Conservation (phyloP, 2,329 filamentous ascomycete species). For the Diaporthe capsici region DNA sequence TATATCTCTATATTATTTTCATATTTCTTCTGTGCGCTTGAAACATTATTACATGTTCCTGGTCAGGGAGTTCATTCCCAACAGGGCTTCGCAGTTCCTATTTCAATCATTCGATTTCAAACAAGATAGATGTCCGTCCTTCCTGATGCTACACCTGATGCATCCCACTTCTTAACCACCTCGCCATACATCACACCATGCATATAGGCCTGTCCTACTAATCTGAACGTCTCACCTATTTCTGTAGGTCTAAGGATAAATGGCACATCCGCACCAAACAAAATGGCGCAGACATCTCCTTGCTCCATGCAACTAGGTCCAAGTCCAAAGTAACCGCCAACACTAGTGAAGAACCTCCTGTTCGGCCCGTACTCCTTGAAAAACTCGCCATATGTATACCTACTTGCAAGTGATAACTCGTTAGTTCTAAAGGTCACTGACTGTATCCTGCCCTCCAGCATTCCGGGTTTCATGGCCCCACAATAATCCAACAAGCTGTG, state of each 20-base stretch:
- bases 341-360: constrained; percentile 1
- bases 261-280: not conserved
- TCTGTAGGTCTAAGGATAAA: not conserved
- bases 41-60: too few relatives aligned
- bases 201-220: not conserved
- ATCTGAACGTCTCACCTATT: not conserved
- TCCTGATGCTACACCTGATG: not conserved
- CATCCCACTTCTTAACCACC: not conserved
- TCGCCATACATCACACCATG: constrained; percentile 1
- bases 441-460: not conserved
- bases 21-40: too few relatives aligned
- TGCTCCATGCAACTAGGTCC: not conserved
- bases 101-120: not conserved
- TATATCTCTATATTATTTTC: too few relatives aligned
- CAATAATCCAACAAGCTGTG: not conserved
- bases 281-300: not conserved
- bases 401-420: too few relatives aligned
- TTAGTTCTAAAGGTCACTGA: too few relatives aligned
- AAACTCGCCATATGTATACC: not conserved
- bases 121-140: not conserved
- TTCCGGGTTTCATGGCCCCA: not conserved
- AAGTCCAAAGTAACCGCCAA: not conserved
- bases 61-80: too few relatives aligned
- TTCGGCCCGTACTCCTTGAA: not conserved
- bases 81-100: too few relatives aligned